phyloP scores from a whole-genome alignment of 192 early-diverging fungal genomes.

The Entomortierella chlamydospora region DNA sequence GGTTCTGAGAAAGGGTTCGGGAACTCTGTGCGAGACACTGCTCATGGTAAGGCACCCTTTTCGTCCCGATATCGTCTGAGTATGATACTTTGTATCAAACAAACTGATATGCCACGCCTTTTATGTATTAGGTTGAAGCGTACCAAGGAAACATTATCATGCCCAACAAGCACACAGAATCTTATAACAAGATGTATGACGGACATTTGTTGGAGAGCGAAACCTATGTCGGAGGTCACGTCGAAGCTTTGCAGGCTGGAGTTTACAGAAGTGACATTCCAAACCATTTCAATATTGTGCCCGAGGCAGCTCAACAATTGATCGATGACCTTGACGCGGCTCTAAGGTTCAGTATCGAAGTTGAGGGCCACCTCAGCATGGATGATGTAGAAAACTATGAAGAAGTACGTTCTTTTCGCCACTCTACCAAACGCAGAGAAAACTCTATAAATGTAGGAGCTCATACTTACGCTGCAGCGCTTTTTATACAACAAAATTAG shows the following conservation, averaged over 20 bases:
- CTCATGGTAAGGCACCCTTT: conserved; percentile 93
- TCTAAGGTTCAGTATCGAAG: conserved; percentile 87
- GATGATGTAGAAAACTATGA: conserved; percentile 91
- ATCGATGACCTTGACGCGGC: conserved; percentile 94
- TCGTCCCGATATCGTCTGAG: not conserved
- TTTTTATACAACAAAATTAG: conserved; percentile 28
- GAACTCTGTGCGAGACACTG: conserved; percentile 95
- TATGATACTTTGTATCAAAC: no score
- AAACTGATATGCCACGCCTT: not conserved
- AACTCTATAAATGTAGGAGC: not conserved
- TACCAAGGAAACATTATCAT: conserved; percentile 90
- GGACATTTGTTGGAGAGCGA: conserved; percentile 93
- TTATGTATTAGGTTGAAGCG: conserved; percentile 78
- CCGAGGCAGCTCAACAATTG: conserved; percentile 82
- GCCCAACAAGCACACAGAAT: conserved; percentile 95
- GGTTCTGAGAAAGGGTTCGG: conserved; percentile 94
- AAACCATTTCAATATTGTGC: conserved; percentile 83
- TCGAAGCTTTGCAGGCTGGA: conserved; percentile 98
- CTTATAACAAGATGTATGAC: conserved; percentile 82
- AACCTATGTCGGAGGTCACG: conserved; percentile 98
- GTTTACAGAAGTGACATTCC: conserved; percentile 96
- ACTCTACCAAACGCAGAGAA: not conserved
- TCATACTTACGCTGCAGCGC: not conserved
- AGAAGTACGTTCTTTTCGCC: conserved; percentile 67
- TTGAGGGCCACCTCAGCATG: conserved; percentile 79